phyloP scores from a whole-genome alignment of 2,329 filamentous ascomycete species.

The Penicillium sp. region DNA sequence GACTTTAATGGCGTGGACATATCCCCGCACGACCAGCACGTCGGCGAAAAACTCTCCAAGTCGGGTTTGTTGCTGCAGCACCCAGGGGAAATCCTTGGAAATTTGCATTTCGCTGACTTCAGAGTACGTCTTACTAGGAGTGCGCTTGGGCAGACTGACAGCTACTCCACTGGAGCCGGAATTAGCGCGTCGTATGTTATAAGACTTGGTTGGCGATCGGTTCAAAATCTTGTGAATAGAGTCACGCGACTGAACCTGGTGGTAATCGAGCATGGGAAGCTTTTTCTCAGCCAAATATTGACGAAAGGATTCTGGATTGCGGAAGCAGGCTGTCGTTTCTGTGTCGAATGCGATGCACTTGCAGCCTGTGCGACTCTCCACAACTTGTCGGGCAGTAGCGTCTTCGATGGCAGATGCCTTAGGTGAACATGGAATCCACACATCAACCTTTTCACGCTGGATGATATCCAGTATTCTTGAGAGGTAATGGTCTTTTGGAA shows the following conservation, averaged over 20 bases:
- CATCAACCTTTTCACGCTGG: constrained; percentile 59
- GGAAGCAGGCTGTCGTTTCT: constrained; percentile 57
- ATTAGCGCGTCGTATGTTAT: constrained; percentile 60
- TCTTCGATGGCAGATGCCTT: constrained; percentile 67
- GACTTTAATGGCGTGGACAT: constrained; percentile 66
- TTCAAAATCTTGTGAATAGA: constrained; percentile 58
- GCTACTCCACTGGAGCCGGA: constrained; percentile 54
- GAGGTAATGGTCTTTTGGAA: constrained; percentile 55
- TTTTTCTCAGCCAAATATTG: constrained; percentile 56
- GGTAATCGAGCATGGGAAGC: constrained; percentile 56
- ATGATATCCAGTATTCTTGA: constrained; percentile 61
- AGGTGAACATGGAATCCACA: constrained; percentile 76
- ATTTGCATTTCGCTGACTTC: constrained; percentile 59
- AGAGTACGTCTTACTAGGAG: constrained; percentile 53
- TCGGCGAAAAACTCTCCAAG: constrained; percentile 72
- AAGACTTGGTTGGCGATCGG: constrained; percentile 48
- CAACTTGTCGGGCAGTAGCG: constrained; percentile 61
- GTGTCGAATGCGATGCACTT: constrained; percentile 65
- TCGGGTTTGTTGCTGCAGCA: constrained; percentile 69
- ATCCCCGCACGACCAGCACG: constrained; percentile 64
- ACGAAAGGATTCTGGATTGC: constrained; percentile 68
- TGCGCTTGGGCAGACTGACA: constrained; percentile 59
- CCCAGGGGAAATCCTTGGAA: constrained; percentile 58
- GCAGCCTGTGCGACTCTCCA: constrained; percentile 61
- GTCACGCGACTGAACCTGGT: constrained; percentile 54